A percentile compares a stretch with the other conserved stretches of the same genome.
phyloP scores from a whole-genome alignment of 1,139 yeast genomes.

The Taiozyma sp. region DNA sequence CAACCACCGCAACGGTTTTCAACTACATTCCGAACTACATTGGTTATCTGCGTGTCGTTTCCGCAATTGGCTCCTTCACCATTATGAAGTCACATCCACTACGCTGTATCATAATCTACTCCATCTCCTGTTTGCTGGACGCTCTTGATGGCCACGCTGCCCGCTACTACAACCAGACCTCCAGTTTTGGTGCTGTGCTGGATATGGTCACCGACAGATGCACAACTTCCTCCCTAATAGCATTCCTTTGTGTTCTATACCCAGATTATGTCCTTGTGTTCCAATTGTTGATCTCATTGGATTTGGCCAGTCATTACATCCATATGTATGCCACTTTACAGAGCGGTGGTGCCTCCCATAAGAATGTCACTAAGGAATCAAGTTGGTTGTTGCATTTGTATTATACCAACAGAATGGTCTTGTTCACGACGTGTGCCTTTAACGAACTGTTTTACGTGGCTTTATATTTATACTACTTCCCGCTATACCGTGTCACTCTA shows the following conservation, averaged over 20 bases:
- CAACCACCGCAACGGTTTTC: conserved; percentile 46
- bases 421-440: conserved; percentile 85
- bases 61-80: conserved; percentile 73
- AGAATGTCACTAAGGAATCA: conserved; percentile 68
- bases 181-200: conserved; percentile 90
- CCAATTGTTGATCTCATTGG: conserved; percentile 83
- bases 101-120: conserved; percentile 69
- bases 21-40: conserved; percentile 86
- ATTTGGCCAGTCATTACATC: conserved; percentile 94
- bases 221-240: conserved; percentile 86
- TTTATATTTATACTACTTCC: conserved; percentile 67
- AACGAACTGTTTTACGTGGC: conserved; percentile 94
- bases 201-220: conserved; percentile 99
- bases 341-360: conserved; percentile 78
- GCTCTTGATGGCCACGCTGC: conserved; percentile 98
- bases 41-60: conserved; percentile 78
- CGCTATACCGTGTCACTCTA: conserved; percentile 22
- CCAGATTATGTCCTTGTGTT: conserved; percentile 60
- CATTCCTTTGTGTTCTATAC: conserved; percentile 76
- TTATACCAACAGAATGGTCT: conserved; percentile 78
- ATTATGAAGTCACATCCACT: conserved; percentile 83
- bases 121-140: conserved; percentile 85
- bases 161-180: conserved; percentile 80
- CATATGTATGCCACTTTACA: conserved; percentile 95
- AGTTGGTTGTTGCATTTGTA: conserved; percentile 73